phyloP scores from a whole-genome alignment of 495 filamentous ascomycete species.

The Neurospora sp. region DNA sequence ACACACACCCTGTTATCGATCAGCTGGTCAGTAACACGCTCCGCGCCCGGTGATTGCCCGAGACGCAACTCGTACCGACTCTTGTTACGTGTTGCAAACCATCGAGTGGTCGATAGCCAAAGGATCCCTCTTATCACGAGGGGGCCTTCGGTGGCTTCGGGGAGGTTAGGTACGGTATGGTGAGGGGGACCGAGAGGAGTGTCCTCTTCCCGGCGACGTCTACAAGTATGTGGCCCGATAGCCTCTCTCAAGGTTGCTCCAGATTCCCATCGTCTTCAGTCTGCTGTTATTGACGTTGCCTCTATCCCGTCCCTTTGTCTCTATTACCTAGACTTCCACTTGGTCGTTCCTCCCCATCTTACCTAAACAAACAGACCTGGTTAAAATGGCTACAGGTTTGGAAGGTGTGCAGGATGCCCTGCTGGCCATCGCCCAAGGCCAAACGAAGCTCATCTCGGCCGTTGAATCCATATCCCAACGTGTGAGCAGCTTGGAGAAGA shows the following conservation, averaged over 20 bases:
- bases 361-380: background rate
- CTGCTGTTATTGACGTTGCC: background rate
- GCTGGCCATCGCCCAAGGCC: conserved; percentile 44
- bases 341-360: background rate
- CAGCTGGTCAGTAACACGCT: background rate
- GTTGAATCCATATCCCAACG: conserved; percentile 59
- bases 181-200: background rate
- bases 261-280: background rate
- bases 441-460: conserved; percentile 47
- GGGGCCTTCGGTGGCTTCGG: background rate
- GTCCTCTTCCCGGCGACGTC: background rate
- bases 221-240: background rate
- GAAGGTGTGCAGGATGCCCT: conserved; percentile 44
- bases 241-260: background rate
- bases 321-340: background rate
- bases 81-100: background rate
- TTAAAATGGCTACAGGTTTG: conserved; percentile 20
- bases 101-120: background rate
- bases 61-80: background rate
- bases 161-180: background rate
- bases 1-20: background rate
- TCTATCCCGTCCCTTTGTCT: background rate
- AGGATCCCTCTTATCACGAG: background rate
- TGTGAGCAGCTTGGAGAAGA: conserved; percentile 17
- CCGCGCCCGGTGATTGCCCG: background rate